These are phyloP conservation scores for Lactifluus rugatus DNA, from an alignment of 768 basidiomycete species.

Conservation along the genomic window DNA sequence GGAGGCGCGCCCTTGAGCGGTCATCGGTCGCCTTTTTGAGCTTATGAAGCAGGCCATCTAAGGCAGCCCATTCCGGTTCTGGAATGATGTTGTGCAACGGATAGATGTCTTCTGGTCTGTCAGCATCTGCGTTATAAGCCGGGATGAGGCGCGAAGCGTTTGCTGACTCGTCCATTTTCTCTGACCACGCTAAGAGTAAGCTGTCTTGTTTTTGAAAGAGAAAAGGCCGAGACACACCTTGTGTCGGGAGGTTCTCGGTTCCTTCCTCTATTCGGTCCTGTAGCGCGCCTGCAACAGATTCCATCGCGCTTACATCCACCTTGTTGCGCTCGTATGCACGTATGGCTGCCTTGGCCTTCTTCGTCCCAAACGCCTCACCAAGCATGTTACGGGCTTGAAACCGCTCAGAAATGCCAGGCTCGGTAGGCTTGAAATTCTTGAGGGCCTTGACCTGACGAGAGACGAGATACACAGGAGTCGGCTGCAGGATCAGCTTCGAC, in stretches of 20 bases:
- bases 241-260: constrained; percentile 56
- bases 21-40: constrained; percentile 44
- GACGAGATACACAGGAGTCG: constrained; percentile 58
- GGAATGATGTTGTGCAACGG: constrained; percentile 68
- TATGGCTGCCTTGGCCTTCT: constrained; percentile 84
- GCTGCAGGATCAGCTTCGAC: constrained; percentile 57
- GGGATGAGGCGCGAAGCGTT: constrained; percentile 70
- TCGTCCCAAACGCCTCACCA: constrained; percentile 89
- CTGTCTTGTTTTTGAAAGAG: background rate
- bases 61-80: constrained; percentile 67
- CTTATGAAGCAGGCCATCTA: constrained; percentile 37
- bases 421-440: constrained; percentile 48
- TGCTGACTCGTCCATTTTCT: constrained; percentile 53
- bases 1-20: constrained; percentile 40
- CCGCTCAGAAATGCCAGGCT: constrained; percentile 44
- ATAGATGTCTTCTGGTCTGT: constrained; percentile 64
- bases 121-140: constrained; percentile 54
- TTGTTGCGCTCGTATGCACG: constrained; percentile 80
- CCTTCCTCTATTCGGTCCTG: constrained; percentile 75
- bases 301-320: constrained; percentile 83
- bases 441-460: constrained; percentile 76
- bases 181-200: constrained; percentile 29
- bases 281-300: constrained; percentile 69
- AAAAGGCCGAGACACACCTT: constrained; percentile 39
- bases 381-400: constrained; percentile 63